Evolutionary conservation across 23 red algal genomes (phyloP).

Genomic region (Gracilaria caudata): DNA sequence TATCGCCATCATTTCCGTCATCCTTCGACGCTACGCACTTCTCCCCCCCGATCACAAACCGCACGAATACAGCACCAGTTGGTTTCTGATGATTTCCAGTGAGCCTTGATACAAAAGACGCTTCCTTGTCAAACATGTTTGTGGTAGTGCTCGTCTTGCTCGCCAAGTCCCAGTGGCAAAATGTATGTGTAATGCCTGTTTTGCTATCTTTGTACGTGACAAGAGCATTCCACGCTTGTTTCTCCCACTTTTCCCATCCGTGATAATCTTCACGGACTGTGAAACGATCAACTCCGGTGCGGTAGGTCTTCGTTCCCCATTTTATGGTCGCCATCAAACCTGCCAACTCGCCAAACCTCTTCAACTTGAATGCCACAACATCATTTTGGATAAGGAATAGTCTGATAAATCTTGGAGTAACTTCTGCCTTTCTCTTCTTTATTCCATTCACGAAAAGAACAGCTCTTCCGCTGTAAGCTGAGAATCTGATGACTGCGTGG

Average conservation of each 20-base stretch:
- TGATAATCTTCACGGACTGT: background rate
- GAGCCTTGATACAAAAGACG: conserved; percentile 2
- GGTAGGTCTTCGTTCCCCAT: background rate
- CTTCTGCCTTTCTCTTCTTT: conserved; percentile 3
- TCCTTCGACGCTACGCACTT: background rate
- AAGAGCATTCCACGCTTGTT: conserved; percentile 18
- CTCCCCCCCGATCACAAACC: conserved; percentile 22
- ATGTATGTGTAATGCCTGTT: conserved; percentile 6
- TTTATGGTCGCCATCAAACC: conserved; percentile 25
- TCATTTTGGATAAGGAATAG: conserved; percentile 13
- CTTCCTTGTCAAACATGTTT: conserved; percentile 15
- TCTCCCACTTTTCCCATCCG: background rate
- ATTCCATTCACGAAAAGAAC: conserved; percentile 9
- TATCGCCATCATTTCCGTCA: background rate
- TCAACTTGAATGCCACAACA: conserved; percentile 31
- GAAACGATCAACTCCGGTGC: conserved; percentile 14
- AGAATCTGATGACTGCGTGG: conserved; percentile 23
- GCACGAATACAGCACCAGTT: conserved; percentile 26
- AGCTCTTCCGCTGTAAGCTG: background rate
- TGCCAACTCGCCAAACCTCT: conserved; percentile 2
- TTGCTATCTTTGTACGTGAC: background rate
- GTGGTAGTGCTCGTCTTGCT: background rate
- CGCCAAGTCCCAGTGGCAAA: conserved; percentile 25
- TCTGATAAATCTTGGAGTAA: conserved; percentile 2
- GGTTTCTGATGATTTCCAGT: conserved; percentile 5